Evolutionary conservation across 2,329 filamentous ascomycete species (phyloP).

Genomic region (Trichoderma asperellum): DNA sequence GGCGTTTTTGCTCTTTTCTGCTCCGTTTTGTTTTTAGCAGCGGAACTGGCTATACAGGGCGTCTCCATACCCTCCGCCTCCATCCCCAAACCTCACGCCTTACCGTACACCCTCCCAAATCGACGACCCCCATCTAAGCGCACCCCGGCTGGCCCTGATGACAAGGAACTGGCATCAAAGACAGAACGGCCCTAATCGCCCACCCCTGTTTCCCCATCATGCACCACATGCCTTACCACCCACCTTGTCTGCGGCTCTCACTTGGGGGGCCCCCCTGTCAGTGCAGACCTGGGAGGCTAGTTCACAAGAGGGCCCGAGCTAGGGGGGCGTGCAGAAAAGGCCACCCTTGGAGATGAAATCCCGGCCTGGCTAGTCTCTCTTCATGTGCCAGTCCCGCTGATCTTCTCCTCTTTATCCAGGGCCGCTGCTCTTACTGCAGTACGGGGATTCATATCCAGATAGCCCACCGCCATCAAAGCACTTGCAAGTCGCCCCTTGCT

Average conservation of each 20-base stretch:
- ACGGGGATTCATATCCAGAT: constrained; percentile 28
- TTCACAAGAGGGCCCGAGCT: constrained; percentile 15
- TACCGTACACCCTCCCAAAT: constrained; percentile 8
- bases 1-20: constrained; percentile 4
- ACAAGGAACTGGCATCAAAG: constrained; percentile 23
- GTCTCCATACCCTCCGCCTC: constrained; percentile 10
- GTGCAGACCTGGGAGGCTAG: constrained; percentile 24
- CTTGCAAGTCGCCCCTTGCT: constrained; percentile 24
- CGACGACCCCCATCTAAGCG: constrained; percentile 27
- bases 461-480: constrained; percentile 27
- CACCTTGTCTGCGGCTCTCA: constrained; percentile 28
- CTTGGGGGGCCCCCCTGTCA: constrained; percentile 25
- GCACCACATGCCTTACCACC: constrained; percentile 27
- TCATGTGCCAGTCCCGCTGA: constrained; percentile 30
- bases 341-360: constrained; percentile 20
- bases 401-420: constrained; percentile 29
- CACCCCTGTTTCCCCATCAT: constrained; percentile 30
- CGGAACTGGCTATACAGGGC: constrained; percentile 26
- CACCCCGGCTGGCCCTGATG: constrained; percentile 21
- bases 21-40: constrained; percentile 8
- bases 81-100: constrained; percentile 21
- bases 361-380: constrained; percentile 27
- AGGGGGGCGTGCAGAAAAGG: constrained; percentile 12
- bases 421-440: constrained; percentile 27
- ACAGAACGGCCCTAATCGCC: constrained; percentile 28